Conservation (phyloP, 2,329 filamentous ascomycete species). For the Epichloe hybrida region DNA sequence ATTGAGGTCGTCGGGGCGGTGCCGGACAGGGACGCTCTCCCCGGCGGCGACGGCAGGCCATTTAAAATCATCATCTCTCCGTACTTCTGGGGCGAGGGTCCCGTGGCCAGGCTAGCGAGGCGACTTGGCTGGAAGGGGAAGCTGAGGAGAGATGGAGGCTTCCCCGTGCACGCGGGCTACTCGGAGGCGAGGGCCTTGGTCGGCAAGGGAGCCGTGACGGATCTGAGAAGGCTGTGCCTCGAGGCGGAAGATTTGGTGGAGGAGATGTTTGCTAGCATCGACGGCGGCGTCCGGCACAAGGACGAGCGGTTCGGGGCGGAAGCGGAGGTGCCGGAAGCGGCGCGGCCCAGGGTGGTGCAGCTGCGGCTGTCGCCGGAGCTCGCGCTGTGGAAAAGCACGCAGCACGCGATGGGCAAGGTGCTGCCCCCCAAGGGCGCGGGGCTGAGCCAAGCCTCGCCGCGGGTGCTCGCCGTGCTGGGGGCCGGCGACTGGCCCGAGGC, state of each 20-base stretch:
- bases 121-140: neutral
- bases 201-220: constrained; percentile 6
- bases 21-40: constrained; percentile 1
- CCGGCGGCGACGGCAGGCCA: neutral
- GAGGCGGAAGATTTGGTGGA: constrained; percentile 6
- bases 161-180: constrained; percentile 7
- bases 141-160: neutral
- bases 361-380: constrained; percentile 9
- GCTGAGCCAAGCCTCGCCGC: constrained; percentile 5
- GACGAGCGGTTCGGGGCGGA: neutral
- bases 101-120: constrained; percentile 1
- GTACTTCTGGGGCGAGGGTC: constrained; percentile 8
- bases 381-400: constrained; percentile 8
- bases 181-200: constrained; percentile 8
- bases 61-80: constrained; percentile 1
- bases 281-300: neutral
- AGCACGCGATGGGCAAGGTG: constrained; percentile 8
- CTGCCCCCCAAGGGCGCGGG: constrained; percentile 10
- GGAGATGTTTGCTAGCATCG: constrained; percentile 6
- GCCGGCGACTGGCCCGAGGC: constrained; percentile 8
- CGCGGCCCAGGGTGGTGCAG: constrained; percentile 5
- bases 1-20: constrained; percentile 5
- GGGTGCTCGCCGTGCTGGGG: constrained; percentile 6
- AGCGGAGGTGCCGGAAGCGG: neutral
- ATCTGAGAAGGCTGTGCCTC: constrained; percentile 5